phyloP scores from a whole-genome alignment of 169 alveolate species.

The Plasmodium gonderi region DNA sequence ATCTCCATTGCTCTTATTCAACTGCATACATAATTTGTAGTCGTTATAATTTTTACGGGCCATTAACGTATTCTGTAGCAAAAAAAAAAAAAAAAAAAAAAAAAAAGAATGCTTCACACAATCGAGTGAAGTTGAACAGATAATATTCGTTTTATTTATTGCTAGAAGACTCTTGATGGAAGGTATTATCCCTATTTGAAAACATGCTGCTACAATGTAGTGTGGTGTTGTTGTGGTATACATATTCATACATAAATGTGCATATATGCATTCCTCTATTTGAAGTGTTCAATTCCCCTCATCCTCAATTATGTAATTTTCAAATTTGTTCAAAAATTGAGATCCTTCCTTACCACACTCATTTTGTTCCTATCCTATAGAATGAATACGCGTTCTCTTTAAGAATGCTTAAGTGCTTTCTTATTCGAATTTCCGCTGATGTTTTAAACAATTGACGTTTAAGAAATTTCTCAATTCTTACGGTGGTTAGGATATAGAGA shows the following conservation, averaged over 20 bases:
- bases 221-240: too few species aligned
- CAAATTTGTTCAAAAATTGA: background rate
- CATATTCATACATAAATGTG: background rate
- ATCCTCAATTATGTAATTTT: background rate
- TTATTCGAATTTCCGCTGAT: background rate
- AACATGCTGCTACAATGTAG: too few species aligned
- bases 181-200: background rate
- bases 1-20: background rate
- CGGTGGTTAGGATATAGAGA: background rate
- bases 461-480: background rate
- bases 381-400: background rate
- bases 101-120: background rate
- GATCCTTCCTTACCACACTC: conserved; percentile 23
- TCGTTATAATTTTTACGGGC: conserved; percentile 54
- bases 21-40: conserved; percentile 29
- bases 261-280: background rate
- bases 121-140: background rate
- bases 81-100: background rate
- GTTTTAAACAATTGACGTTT: background rate
- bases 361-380: background rate
- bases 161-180: background rate
- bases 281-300: background rate
- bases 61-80: conserved; percentile 1
- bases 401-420: background rate
- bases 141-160: background rate